Percentiles rank a stretch among this genome's conserved stretches.
These are phyloP conservation scores for Fistulinella staudtii DNA, from an alignment of 1,284 basidiomycete genomes.

Conservation along the genomic window DNA sequence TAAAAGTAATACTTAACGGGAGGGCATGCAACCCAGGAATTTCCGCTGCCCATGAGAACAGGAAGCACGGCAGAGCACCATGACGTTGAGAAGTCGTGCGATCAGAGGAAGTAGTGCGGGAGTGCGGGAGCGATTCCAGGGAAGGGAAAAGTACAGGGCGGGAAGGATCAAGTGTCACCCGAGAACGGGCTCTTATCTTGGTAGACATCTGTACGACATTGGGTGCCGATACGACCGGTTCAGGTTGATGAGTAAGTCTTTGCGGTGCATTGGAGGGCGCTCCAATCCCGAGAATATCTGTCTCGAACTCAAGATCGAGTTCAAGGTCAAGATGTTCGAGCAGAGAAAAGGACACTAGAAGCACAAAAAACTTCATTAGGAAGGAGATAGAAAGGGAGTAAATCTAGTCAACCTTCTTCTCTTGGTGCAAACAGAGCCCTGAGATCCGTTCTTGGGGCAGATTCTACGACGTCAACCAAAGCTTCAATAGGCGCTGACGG, in stretches of 20 bases:
- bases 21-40: conserved; percentile 39
- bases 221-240: not conserved
- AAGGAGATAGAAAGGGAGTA: not conserved
- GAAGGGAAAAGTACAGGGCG: conserved; percentile 64
- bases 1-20: conserved; percentile 40
- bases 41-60: conserved; percentile 32
- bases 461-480: not conserved
- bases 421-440: conserved; percentile 69
- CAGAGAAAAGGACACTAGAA: conserved; percentile 56
- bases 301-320: conserved; percentile 58
- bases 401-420: conserved; percentile 49
- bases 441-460: conserved; percentile 35
- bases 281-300: conserved; percentile 38
- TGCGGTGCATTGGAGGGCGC: conserved; percentile 2
- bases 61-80: conserved; percentile 9
- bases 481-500: not conserved
- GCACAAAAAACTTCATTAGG: not conserved
- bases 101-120: conserved; percentile 2
- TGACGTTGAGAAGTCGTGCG: not conserved
- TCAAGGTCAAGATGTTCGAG: conserved; percentile 64
- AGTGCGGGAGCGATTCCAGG: conserved; percentile 26
- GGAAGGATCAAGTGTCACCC: conserved; percentile 43
- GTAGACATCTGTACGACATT: conserved; percentile 1
- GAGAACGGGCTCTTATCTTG: conserved; percentile 6
- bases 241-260: not conserved